Percentiles rank a stretch among this genome's conserved stretches.
Evolutionary conservation across 176 grass and related monocot species (phyloP).

Genomic region (Ampelocalamus luodianensis): DNA sequence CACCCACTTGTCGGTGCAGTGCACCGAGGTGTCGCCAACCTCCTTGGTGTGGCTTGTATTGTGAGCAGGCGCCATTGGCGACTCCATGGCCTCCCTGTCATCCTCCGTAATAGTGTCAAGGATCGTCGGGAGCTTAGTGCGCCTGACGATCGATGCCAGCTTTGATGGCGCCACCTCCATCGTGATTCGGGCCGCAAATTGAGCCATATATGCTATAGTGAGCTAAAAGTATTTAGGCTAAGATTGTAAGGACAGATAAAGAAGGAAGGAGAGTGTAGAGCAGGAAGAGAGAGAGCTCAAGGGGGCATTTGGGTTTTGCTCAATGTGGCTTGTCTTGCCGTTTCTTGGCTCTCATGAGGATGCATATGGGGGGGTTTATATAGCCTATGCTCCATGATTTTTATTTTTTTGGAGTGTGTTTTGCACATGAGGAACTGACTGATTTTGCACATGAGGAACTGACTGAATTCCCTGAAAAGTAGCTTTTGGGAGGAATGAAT

Average conservation of each 20-base stretch:
- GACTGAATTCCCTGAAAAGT: neutral
- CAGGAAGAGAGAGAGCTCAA: neutral
- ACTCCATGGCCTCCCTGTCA: slow-evolving; percentile 36
- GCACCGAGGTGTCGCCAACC: neutral
- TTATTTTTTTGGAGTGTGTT: neutral
- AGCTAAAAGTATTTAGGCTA: neutral
- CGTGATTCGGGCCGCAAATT: neutral
- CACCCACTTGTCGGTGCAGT: neutral
- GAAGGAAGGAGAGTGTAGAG: no score
- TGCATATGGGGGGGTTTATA: slow-evolving; percentile 2
- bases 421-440: neutral
- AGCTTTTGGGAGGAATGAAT: slow-evolving; percentile 15
- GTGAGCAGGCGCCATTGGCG: neutral
- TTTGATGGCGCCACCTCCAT: slow-evolving; percentile 54
- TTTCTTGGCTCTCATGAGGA: slow-evolving; percentile 6
- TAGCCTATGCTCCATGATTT: neutral
- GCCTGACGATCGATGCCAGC: slow-evolving; percentile 11
- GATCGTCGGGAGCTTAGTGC: slow-evolving; percentile 16
- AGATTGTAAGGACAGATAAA: neutral
- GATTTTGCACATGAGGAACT: neutral
- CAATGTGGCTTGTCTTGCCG: neutral
- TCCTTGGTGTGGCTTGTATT: neutral
- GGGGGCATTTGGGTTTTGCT: neutral
- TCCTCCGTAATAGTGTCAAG: slow-evolving; percentile 54
- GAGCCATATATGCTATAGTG: slow-evolving; percentile 25